These are phyloP conservation scores for Penicillium sp. DNA, from an alignment of 2,329 filamentous ascomycete genomes.

Conservation along the genomic window DNA sequence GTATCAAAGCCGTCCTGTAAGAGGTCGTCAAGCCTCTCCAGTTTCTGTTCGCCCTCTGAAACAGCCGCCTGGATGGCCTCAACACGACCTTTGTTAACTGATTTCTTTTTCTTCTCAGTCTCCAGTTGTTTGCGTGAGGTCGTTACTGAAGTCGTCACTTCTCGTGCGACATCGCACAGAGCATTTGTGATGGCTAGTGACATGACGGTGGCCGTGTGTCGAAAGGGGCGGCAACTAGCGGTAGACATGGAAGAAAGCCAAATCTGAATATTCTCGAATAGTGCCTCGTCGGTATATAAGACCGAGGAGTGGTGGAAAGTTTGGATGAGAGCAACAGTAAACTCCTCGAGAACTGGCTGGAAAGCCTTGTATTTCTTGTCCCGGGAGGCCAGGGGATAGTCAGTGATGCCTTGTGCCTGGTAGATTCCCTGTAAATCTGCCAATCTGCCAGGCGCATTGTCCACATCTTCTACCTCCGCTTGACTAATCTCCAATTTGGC, in stretches of 20 bases:
- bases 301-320: slow-evolving; percentile 75
- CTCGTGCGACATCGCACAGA: slow-evolving; percentile 66
- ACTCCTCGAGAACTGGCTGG: slow-evolving; percentile 67
- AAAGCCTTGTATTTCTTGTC: slow-evolving; percentile 71
- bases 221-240: slow-evolving; percentile 77
- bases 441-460: slow-evolving; percentile 73
- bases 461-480: slow-evolving; percentile 82
- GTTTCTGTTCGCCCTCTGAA: slow-evolving; percentile 62
- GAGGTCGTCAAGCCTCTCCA: slow-evolving; percentile 62
- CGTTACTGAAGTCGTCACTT: slow-evolving; percentile 65
- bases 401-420: slow-evolving; percentile 73
- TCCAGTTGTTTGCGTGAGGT: slow-evolving; percentile 74
- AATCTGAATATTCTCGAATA: slow-evolving; percentile 82
- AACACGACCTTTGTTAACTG: slow-evolving; percentile 71
- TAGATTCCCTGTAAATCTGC: slow-evolving; percentile 83
- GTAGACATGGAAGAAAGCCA: slow-evolving; percentile 93
- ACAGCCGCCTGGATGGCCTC: slow-evolving; percentile 67
- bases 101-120: slow-evolving; percentile 63
- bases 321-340: slow-evolving; percentile 70
- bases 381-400: slow-evolving; percentile 86
- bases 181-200: slow-evolving; percentile 72
- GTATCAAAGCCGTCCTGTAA: slow-evolving; percentile 86
- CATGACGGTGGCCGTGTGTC: slow-evolving; percentile 86
- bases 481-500: slow-evolving; percentile 71
- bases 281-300: slow-evolving; percentile 66